Evolutionary conservation across 2,329 filamentous ascomycete genomes (phyloP).

Genomic region (Pseudogymnoascus sp.): DNA sequence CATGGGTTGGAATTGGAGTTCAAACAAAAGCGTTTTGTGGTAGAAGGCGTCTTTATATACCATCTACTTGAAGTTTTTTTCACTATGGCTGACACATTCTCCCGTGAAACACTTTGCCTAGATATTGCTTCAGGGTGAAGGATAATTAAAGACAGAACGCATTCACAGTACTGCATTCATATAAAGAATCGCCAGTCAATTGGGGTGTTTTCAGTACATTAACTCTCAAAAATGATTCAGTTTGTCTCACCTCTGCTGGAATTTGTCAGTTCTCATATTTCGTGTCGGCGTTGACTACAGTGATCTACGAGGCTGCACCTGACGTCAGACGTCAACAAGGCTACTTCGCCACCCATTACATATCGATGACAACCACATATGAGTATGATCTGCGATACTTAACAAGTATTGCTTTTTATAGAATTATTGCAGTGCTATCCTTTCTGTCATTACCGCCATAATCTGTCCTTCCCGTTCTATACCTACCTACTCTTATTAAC

Average conservation of each 20-base stretch:
- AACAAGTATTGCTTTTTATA: neutral
- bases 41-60: conserved; percentile 8
- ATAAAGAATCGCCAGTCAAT: neutral
- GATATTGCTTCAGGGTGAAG: neutral
- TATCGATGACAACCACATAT: neutral
- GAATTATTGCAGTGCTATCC: neutral
- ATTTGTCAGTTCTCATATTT: neutral
- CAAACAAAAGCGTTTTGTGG: neutral
- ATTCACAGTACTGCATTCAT: neutral
- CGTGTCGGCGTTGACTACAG: neutral
- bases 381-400: neutral
- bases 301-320: neutral
- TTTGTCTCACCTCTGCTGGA: neutral
- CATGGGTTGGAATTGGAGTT: neutral
- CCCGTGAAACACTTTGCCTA: neutral
- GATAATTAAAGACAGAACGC: neutral
- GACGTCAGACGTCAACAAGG: neutral
- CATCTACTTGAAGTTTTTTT: neutral
- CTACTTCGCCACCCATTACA: conserved; percentile 2
- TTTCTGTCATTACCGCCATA: neutral
- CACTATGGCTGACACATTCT: neutral
- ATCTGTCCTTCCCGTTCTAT: neutral
- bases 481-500: neutral
- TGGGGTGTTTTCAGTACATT: neutral
- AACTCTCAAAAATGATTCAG: neutral